Conservation (phyloP, 2,329 filamentous ascomycete genomes). For the Colletotrichum sp. region DNA sequence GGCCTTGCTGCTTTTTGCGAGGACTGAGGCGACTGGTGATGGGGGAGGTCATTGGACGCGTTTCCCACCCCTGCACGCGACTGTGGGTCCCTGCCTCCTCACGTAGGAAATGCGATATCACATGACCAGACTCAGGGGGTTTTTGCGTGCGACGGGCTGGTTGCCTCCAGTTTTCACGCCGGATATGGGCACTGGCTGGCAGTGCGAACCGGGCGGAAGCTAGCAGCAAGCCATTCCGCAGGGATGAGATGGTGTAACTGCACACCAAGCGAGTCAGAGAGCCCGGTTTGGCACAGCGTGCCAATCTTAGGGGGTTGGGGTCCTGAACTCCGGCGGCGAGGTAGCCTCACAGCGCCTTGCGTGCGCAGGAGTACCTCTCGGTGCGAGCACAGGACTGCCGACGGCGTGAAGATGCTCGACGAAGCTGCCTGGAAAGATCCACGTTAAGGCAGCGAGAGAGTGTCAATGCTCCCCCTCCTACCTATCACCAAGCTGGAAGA, state of each 20-base stretch:
- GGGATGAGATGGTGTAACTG: not conserved
- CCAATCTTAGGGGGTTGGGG: not conserved
- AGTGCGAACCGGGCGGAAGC: conserved; percentile 1
- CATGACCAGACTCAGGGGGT: not conserved
- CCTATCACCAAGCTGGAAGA: conserved; percentile 2
- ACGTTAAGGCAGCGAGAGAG: conserved; percentile 4
- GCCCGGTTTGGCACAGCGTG: not conserved
- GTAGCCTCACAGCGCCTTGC: not conserved
- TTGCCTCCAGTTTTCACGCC: not conserved
- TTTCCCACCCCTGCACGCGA: not conserved
- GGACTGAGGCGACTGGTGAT: conserved; percentile 16
- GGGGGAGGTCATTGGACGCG: conserved; percentile 16
- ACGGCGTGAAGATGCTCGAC: not conserved
- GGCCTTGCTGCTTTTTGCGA: conserved; percentile 10
- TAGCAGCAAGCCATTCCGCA: conserved; percentile 14
- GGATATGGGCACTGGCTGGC: not conserved
- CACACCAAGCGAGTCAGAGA: not conserved
- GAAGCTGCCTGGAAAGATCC: conserved; percentile 6
- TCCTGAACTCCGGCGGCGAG: not conserved
- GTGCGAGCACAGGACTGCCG: not conserved
- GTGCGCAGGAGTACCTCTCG: not conserved
- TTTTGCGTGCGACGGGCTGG: not conserved
- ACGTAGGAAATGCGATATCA: not conserved
- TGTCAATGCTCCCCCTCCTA: conserved; percentile 9
- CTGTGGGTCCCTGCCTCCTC: not conserved